Evolutionary conservation across 2,329 filamentous ascomycete genomes (phyloP).

Genomic region (Tolypocladium cylindrosporum): DNA sequence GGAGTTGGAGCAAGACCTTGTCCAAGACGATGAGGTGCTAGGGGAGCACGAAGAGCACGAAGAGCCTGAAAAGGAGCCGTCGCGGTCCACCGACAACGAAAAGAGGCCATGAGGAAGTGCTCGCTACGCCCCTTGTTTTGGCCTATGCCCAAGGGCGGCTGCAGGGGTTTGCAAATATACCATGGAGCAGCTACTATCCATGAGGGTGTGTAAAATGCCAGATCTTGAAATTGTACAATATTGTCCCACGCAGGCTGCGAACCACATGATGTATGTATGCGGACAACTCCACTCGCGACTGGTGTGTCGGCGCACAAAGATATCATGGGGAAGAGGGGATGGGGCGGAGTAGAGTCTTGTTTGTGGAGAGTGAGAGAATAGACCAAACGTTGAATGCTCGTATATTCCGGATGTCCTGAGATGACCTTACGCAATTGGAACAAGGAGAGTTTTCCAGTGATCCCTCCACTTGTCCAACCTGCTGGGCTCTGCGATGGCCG

Average conservation of each 20-base stretch:
- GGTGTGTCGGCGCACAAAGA: not conserved
- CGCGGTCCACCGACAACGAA: not conserved
- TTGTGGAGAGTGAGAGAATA: not conserved
- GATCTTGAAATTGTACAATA: not conserved
- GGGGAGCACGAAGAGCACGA: constrained; percentile 22
- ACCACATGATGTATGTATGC: not conserved
- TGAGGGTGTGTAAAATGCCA: not conserved
- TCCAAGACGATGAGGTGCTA: constrained; percentile 21
- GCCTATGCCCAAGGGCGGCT: not conserved
- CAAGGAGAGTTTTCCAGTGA: no score
- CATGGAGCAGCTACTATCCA: not conserved
- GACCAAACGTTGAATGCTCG: not conserved
- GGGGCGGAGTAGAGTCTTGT: not conserved
- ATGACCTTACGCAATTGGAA: no score
- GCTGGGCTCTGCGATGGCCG: no score
- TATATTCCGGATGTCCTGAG: no score
- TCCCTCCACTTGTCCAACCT: no score
- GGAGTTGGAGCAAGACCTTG: constrained; percentile 35
- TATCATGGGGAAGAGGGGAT: not conserved
- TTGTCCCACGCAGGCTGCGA: not conserved
- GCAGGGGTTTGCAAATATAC: not conserved
- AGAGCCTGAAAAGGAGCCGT: not conserved
- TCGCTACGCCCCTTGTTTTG: not conserved
- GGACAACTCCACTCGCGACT: constrained; percentile 1
- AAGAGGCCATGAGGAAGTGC: constrained; percentile 1